A percentile compares a stretch with the other conserved stretches of the same genome.
Conservation (phyloP, 441 rosid genomes). For the Lepidium campestre region DNA sequence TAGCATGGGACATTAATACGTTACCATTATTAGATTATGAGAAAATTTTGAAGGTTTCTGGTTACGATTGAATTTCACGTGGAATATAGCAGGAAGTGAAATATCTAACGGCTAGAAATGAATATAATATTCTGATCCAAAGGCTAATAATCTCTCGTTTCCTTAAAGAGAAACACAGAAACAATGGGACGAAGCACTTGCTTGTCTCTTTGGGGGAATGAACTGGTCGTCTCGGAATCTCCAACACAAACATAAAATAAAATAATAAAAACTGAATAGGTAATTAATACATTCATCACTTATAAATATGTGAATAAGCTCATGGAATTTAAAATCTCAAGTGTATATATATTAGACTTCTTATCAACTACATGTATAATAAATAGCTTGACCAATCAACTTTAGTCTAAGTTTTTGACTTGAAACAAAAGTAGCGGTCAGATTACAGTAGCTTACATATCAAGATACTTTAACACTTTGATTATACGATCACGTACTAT, state of each 20-base stretch:
- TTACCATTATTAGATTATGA: neutral
- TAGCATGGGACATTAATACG: neutral
- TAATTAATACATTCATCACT: no score
- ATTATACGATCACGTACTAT: no score
- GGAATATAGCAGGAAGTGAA: constrained; percentile 6
- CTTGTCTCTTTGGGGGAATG: constrained; percentile 14
- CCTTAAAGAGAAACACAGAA: constrained; percentile 17
- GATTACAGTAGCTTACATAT: no score
- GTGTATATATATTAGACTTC: no score
- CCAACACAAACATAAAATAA: neutral
- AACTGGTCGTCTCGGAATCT: constrained; percentile 16
- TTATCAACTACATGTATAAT: no score
- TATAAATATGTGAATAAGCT: neutral
- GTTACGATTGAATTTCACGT: constrained; percentile 9
- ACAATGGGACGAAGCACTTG: constrained; percentile 18
- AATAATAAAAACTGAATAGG: neutral
- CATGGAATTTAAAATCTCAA: no score
- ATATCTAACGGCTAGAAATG: neutral
- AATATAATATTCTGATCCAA: neutral
- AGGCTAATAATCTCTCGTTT: constrained; percentile 10
- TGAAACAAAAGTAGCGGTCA: no score
- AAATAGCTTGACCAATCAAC: no score
- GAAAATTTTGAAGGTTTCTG: constrained; percentile 1
- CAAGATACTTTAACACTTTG: no score
- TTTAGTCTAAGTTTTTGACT: no score